Evolutionary conservation across 768 basidiomycete species (phyloP), one percentile per base, ranked within the genome.

Genomic region (Psilocybe tampanensis): DNA sequence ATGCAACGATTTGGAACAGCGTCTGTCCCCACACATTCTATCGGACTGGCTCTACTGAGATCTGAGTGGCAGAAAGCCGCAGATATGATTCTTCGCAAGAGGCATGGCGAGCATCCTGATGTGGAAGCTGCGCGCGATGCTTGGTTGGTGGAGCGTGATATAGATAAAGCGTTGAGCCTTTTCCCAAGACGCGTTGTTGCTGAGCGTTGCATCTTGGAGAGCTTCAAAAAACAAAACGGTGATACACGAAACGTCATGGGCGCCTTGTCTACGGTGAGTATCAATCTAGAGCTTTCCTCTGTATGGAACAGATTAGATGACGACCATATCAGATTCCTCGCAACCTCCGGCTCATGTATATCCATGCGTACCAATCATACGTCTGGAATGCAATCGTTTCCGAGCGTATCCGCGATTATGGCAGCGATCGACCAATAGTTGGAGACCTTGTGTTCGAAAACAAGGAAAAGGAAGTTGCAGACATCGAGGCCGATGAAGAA

Each of bases 1-100:
- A 98, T 99, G 96, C 97, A 99, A 67, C 89, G 97, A 11, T 99
- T 99, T 73, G 97, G 97, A 47, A 98, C 95, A 2, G 94, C 97
- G 15, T 88, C 94, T 29, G 88, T 98, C 36, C 95, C 96, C 3
- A 98, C 97, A 0, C 97, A 99, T 67, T 79, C 90, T 2, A 95
- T 98, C 54, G 97, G 97, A 17, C 81, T 98, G 18, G 91, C 94
- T 3, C 77, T 99, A 36, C 80, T 99, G 21, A 86, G 85, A 64
- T 90, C 90, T 1, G 88, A 98, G 61, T 99, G 95, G 95, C 86
- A 91, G 52, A 82, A 82, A 59, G 97, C 97, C 5, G 79, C 93
- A 34, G 85, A 88, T 17, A 75, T 97, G 62, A 86, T 99, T 49
- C 80, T 99, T 39, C 83, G 85, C 52, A 84, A 85, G 52, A 80